Evolutionary conservation across 1,284 basidiomycete species (phyloP), one percentile per base, ranked within the genome.

Genomic region (Cutaneotrichosporon dermatis): DNA sequence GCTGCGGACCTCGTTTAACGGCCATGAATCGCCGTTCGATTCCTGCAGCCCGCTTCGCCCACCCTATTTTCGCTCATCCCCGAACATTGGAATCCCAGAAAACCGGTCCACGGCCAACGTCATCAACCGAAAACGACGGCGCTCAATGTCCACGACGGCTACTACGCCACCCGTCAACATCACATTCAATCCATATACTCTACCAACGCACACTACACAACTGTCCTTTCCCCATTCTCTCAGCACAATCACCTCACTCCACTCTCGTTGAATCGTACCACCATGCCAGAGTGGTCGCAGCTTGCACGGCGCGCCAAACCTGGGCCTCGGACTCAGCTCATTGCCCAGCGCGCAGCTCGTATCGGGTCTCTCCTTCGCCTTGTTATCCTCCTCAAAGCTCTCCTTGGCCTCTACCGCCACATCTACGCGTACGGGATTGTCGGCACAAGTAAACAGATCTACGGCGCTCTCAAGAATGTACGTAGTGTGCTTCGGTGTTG

Each of bases 401-500:
- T 74, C 46, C 43, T 73, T 15, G 58, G 64, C 46, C 61, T 59
- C 3, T 72, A 65, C 57, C 81, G 89, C 36, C 89, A 93, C 76
- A 67, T 92, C n/a, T 82, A 85, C 16, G 91, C 89, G 0, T 81
- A 88, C 56, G 90, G 90, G 0, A 57, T 89, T 12, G 11, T 63
- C 1, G 71, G 74, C 12, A 69, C 69, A 13, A 45, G 59, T 8
- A 44, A 58, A 13, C 72, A 75, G 56, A 50, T 73, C 3, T 66
- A 70, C 42, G 56, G 51, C 4, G 55, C 53, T 2, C 42, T 72
- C 41, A 62, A 72, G 59, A 67, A 65, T 41, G 76, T 77, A 59
- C 69, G 63, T 15, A 15, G 13, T 15, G 37, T 9, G 15, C 13
- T 11, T 33, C 8, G 25, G 25, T 25, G 10, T 49, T 25, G 25